phyloP scores from a whole-genome alignment of 73 alveolate genomes.

The Effrenium voratum region DNA sequence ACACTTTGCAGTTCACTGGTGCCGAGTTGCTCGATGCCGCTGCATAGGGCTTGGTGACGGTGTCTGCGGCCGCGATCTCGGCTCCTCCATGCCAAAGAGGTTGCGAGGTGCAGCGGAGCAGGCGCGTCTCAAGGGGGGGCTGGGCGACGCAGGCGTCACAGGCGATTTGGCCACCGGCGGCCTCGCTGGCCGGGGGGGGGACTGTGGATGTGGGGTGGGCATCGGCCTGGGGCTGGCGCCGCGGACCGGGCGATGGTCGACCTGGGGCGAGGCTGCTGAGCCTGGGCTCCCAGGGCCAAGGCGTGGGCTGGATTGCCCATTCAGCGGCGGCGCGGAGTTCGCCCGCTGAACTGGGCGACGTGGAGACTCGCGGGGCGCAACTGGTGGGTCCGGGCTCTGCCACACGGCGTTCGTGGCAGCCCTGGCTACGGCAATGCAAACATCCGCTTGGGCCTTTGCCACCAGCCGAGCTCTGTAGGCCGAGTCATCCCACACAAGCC shows the following conservation, averaged over 20 bases:
- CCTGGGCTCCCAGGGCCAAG: too few species aligned
- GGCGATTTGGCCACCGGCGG: constrained; percentile 48
- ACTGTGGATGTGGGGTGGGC: too few species aligned
- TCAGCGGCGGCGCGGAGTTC: too few species aligned
- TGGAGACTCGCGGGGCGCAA: too few species aligned
- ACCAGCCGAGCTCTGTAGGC: constrained; percentile 67
- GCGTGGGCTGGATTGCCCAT: too few species aligned
- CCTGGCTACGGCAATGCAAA: constrained; percentile 74
- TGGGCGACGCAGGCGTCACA: too few species aligned
- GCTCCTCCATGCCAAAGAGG: constrained; percentile 65
- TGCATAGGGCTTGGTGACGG: constrained; percentile 82
- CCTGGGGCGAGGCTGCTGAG: too few species aligned
- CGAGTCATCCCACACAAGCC: constrained; percentile 56
- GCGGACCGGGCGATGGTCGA: constrained; percentile 28
- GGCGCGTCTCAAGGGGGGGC: constrained; percentile 75
- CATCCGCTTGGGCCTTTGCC: constrained; percentile 88
- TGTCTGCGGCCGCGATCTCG: constrained; percentile 29
- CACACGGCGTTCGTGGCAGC: constrained; percentile 26
- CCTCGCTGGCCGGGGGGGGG: not conserved
- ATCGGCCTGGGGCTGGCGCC: constrained; percentile 31
- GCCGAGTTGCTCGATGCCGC: constrained; percentile 29
- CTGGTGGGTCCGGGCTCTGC: not conserved
- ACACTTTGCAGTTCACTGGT: too few species aligned
- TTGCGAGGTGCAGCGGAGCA: constrained; percentile 36
- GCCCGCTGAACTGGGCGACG: too few species aligned